These are phyloP conservation scores for Zasmidium citrigriseum DNA, from an alignment of 2,329 filamentous ascomycete genomes.

Conservation along the genomic window DNA sequence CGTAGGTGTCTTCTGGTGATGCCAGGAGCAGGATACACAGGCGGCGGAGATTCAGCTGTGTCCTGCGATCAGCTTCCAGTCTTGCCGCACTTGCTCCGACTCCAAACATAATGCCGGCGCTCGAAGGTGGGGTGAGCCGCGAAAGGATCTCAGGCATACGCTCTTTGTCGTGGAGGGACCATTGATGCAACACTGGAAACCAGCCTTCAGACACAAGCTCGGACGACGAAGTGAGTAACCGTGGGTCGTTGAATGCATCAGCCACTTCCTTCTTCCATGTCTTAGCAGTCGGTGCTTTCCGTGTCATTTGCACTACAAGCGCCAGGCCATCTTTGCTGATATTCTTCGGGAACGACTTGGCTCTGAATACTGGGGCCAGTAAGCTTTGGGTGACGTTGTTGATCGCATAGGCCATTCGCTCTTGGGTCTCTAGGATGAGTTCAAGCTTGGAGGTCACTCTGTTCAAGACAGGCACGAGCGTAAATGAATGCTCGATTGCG, in stretches of 20 bases:
- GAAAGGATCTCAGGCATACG: constrained; percentile 77
- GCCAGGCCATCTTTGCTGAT: constrained; percentile 70
- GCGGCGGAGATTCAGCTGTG: constrained; percentile 84
- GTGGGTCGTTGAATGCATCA: constrained; percentile 87
- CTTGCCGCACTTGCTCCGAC: constrained; percentile 92
- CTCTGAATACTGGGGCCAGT: constrained; percentile 77
- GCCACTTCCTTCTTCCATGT: constrained; percentile 89
- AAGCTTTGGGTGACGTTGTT: constrained; percentile 80
- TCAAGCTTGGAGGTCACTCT: constrained; percentile 77
- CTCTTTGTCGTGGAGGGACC: constrained; percentile 84
- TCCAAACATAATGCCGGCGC: constrained; percentile 97
- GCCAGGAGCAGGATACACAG: constrained; percentile 79
- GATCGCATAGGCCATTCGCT: constrained; percentile 77
- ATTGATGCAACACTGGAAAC: constrained; percentile 82
- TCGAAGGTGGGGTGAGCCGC: constrained; percentile 79
- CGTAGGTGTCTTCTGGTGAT: constrained; percentile 75
- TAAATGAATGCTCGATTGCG: constrained; percentile 59
- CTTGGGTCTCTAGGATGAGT: constrained; percentile 80
- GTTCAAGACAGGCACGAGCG: constrained; percentile 78
- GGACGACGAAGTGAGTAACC: constrained; percentile 75
- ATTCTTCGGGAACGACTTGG: constrained; percentile 84
- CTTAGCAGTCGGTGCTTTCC: constrained; percentile 78
- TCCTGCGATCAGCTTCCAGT: constrained; percentile 91
- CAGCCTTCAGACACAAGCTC: constrained; percentile 70
- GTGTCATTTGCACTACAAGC: constrained; percentile 75